Evolutionary conservation across 2,329 filamentous ascomycete species (phyloP).

Genomic region (Boeremia exigua): DNA sequence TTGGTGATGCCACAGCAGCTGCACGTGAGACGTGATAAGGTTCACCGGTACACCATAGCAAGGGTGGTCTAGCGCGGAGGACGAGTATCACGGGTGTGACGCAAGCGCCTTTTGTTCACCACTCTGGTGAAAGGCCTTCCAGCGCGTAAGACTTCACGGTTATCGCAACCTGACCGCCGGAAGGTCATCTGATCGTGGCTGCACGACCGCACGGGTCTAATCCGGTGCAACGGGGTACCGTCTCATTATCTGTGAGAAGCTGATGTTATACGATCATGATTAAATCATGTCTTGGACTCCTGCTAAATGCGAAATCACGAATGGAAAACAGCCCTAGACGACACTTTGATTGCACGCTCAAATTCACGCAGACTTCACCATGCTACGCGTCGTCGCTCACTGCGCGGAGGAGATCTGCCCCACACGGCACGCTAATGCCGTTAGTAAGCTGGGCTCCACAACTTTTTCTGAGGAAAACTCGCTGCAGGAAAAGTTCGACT

Average conservation of each 20-base stretch:
- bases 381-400: slow-evolving; percentile 1
- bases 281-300: neutral
- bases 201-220: neutral
- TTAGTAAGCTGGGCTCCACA: slow-evolving; percentile 11
- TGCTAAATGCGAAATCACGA: too few species aligned
- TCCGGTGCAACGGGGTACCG: neutral
- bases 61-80: slow-evolving; percentile 7
- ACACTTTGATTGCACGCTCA: neutral
- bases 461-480: slow-evolving; percentile 13
- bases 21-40: slow-evolving; percentile 17
- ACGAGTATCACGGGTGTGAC: slow-evolving; percentile 11
- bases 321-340: neutral
- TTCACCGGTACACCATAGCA: slow-evolving; percentile 13
- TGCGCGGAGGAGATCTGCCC: slow-evolving; percentile 5
- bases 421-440: slow-evolving; percentile 14
- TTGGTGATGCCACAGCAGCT: slow-evolving; percentile 9
- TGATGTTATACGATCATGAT: neutral
- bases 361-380: neutral
- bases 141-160: neutral
- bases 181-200: slow-evolving; percentile 9
- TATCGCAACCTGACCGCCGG: slow-evolving; percentile 4
- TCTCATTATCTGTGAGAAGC: neutral
- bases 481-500: slow-evolving; percentile 13
- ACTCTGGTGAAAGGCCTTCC: slow-evolving; percentile 7
- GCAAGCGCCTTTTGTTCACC: slow-evolving; percentile 9